Evolutionary conservation across 345 rosid genomes (phyloP).

Genomic region (Cardiospermum halicacabum): DNA sequence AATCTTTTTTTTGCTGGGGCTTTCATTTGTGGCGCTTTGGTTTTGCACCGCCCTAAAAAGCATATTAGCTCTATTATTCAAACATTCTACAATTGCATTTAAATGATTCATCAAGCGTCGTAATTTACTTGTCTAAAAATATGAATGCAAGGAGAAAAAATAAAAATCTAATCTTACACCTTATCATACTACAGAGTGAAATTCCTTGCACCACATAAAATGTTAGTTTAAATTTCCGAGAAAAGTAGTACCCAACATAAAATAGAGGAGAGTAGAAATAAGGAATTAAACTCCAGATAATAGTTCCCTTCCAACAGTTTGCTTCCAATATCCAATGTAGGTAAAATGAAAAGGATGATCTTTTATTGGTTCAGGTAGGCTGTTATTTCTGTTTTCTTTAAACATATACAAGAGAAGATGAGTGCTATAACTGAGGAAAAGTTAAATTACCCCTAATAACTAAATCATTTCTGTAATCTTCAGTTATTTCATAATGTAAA

Average conservation of each 20-base stretch:
- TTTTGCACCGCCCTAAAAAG: slow-evolving; percentile 36
- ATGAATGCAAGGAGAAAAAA: background rate
- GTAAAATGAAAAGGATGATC: background rate
- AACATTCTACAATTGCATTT: background rate
- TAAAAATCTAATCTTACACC: too few species aligned
- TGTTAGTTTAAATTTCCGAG: background rate
- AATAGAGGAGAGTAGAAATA: background rate
- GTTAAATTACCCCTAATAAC: too few species aligned
- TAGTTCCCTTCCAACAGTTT: background rate
- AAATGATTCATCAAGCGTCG: background rate
- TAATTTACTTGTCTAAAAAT: too few species aligned
- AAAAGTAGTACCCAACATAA: background rate
- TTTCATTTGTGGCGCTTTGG: slow-evolving; percentile 36
- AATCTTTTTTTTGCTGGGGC: slow-evolving; percentile 45
- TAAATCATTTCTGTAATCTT: too few species aligned
- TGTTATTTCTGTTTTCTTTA: background rate
- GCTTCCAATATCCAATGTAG: background rate
- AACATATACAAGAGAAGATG: too few species aligned
- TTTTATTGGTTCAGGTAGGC: background rate
- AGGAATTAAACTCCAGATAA: background rate
- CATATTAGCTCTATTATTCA: slow-evolving; percentile 12
- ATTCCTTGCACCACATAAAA: background rate
- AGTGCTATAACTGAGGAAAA: too few species aligned
- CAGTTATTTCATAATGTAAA: too few species aligned
- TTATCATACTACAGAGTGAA: background rate